These are phyloP conservation scores for Gossypium anomalum DNA, from an alignment of 345 rosid species.

Conservation along the genomic window DNA sequence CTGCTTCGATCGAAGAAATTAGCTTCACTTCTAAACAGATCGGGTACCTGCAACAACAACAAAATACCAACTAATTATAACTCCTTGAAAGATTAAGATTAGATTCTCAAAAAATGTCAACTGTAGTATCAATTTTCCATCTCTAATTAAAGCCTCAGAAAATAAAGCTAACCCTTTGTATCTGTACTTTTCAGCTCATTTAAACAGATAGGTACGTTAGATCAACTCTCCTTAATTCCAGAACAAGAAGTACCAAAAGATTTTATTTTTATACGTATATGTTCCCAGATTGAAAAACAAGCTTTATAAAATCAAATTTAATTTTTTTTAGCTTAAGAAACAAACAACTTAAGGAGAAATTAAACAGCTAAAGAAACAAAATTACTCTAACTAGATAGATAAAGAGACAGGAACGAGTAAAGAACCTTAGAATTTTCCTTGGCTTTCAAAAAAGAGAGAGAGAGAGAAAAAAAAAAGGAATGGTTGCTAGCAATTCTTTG, in stretches of 20 bases:
- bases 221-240: conserved; percentile 13
- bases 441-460: neutral
- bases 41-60: conserved; percentile 15
- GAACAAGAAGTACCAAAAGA: neutral
- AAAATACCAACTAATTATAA: conserved; percentile 14
- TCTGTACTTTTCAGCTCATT: conserved; percentile 9
- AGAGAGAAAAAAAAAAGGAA: neutral
- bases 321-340: neutral
- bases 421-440: neutral
- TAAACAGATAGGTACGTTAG: conserved; percentile 12
- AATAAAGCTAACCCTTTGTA: neutral
- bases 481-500: neutral
- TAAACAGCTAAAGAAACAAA: neutral
- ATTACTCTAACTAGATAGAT: neutral
- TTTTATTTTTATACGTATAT: neutral
- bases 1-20: neutral
- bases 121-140: conserved; percentile 3
- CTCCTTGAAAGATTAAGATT: neutral
- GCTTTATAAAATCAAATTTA: neutral
- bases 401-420: neutral
- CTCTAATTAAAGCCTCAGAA: neutral
- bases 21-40: conserved; percentile 21
- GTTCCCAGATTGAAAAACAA: neutral
- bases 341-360: neutral
- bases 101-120: conserved; percentile 12